phyloP scores from a whole-genome alignment of 306 rosid genomes.

The Pterocarpus santalinus region DNA sequence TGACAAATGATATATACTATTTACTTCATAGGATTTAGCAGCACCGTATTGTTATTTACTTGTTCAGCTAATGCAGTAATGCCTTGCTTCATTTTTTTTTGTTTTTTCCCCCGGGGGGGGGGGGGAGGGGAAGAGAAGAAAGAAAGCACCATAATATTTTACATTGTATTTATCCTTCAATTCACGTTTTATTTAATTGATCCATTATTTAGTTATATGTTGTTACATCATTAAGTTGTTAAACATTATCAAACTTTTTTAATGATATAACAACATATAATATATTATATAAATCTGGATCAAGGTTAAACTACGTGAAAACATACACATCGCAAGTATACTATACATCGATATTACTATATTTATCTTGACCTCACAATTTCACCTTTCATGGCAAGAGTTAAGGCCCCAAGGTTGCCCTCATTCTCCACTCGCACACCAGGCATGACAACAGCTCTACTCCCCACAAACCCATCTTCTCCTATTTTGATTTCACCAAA shows the following conservation, averaged over 20 bases:
- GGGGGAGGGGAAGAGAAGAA: too few relatives aligned
- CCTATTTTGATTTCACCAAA: conserved; percentile 79
- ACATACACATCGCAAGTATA: not conserved
- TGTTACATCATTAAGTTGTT: not conserved
- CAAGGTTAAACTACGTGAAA: not conserved
- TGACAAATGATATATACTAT: too few relatives aligned
- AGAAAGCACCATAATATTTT: too few relatives aligned
- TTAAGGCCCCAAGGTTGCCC: conserved; percentile 64
- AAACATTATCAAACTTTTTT: not conserved
- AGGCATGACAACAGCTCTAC: conserved; percentile 87
- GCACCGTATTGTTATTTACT: too few relatives aligned
- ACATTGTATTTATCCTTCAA: too few relatives aligned
- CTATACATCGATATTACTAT: not conserved
- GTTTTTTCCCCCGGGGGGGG: too few relatives aligned
- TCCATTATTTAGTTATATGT: not conserved
- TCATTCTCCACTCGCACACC: conserved; percentile 75
- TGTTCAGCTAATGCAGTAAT: too few relatives aligned
- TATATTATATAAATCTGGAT: not conserved
- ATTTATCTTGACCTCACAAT: conserved; percentile 58
- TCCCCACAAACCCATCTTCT: conserved; percentile 85
- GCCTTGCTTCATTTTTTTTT: too few relatives aligned
- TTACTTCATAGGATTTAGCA: too few relatives aligned
- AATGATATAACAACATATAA: not conserved
- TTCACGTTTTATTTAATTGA: not conserved
- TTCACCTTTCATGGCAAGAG: conserved; percentile 92